Conservation (phyloP, 2,329 filamentous ascomycete genomes). For the Lachnellula occidentalis region DNA sequence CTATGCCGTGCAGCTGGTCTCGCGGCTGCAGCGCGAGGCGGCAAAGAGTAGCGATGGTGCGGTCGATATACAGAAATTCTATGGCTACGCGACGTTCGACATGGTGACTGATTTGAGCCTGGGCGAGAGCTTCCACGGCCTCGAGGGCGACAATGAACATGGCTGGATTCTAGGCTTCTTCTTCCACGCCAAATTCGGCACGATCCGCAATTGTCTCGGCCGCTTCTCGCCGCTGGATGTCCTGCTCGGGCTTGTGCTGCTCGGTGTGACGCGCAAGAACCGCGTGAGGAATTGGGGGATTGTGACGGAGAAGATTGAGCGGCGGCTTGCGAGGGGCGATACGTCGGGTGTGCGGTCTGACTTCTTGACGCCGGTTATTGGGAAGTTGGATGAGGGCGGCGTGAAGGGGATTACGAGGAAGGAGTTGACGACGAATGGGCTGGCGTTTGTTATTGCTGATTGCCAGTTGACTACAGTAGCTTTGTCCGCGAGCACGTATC, state of each 20-base stretch:
- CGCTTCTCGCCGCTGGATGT: constrained; percentile 2
- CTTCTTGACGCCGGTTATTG: not conserved
- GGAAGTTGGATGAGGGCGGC: not conserved
- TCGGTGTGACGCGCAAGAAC: not conserved
- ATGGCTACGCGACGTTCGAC: constrained; percentile 2
- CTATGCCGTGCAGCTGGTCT: not conserved
- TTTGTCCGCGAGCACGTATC: not conserved
- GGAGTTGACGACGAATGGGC: not conserved
- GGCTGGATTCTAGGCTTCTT: not conserved
- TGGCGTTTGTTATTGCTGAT: not conserved
- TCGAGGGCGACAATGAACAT: not conserved
- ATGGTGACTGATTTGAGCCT: not conserved
- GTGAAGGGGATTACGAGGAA: not conserved
- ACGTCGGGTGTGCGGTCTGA: not conserved
- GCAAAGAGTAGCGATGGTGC: not conserved
- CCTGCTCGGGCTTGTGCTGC: not conserved
- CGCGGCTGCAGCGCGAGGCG: not conserved
- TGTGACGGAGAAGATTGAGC: not conserved
- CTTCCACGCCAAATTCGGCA: not conserved
- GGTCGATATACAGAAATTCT: not conserved
- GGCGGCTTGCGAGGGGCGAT: not conserved
- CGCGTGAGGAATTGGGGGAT: not conserved
- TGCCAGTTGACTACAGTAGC: not conserved
- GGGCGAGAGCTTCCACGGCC: constrained; percentile 1
- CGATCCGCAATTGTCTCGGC: not conserved